Evolutionary conservation across 1,284 basidiomycete species (phyloP).

Genomic region (Cystobasidium slooffiae): DNA sequence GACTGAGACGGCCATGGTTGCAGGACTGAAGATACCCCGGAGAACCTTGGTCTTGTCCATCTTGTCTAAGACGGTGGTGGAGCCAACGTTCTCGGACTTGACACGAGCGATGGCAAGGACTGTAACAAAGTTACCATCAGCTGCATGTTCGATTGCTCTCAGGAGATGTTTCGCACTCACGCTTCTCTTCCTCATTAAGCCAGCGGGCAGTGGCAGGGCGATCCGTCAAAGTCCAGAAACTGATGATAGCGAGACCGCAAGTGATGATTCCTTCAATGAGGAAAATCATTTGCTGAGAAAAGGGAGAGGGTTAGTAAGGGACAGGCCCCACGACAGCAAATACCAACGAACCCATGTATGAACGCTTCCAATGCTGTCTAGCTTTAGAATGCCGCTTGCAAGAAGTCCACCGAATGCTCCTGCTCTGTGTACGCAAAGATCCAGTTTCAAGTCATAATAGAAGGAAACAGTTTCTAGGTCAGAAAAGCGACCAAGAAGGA

Average conservation of each 20-base stretch:
- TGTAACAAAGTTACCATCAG: constrained; percentile 7
- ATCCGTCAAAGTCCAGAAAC: constrained; percentile 56
- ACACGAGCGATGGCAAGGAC: constrained; percentile 50
- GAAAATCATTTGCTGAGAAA: constrained; percentile 52
- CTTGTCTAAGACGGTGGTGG: constrained; percentile 53
- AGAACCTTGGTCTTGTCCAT: constrained; percentile 50
- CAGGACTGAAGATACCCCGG: constrained; percentile 50
- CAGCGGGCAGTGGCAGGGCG: constrained; percentile 56
- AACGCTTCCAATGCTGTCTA: constrained; percentile 46
- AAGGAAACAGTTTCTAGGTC: no score
- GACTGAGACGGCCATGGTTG: constrained; percentile 50
- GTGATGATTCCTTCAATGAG: constrained; percentile 58
- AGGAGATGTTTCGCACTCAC: constrained; percentile 34
- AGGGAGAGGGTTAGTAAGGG: no score
- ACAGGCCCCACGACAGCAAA: no score
- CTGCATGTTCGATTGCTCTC: constrained; percentile 11
- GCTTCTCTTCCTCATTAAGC: constrained; percentile 56
- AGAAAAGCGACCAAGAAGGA: not conserved
- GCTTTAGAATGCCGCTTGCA: constrained; percentile 49
- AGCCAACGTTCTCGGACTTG: constrained; percentile 57
- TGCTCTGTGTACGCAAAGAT: constrained; percentile 38
- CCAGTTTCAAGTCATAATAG: constrained; percentile 42
- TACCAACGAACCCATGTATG: constrained; percentile 36
- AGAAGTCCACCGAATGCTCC: constrained; percentile 56
- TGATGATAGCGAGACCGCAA: constrained; percentile 53